A percentile compares a stretch with the other conserved stretches of the same genome.
Conservation (phyloP, 2,329 filamentous ascomycete species). For the Setomelanomma holmii region DNA sequence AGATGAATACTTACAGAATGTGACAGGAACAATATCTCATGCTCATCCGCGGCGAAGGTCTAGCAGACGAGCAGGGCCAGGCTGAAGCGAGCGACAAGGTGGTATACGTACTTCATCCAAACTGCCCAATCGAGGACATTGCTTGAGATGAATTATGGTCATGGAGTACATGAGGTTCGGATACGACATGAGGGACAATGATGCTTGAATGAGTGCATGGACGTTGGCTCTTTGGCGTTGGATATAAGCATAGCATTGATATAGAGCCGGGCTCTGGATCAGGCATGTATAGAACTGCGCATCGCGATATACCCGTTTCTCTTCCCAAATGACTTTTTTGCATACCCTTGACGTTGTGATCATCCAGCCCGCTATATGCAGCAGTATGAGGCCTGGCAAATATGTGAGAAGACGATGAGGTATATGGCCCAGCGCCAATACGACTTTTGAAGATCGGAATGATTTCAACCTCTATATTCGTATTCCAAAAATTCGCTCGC, state of each 20-base stretch:
- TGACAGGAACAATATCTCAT: conserved; percentile 65
- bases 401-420: too few relatives aligned
- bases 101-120: conserved; percentile 92
- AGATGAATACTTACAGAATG: too few relatives aligned
- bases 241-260: neutral
- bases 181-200: neutral
- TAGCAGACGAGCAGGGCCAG: conserved; percentile 78
- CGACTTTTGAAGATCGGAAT: too few relatives aligned
- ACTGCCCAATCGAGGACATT: conserved; percentile 78
- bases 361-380: too few relatives aligned
- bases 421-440: too few relatives aligned
- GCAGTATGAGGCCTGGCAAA: too few relatives aligned
- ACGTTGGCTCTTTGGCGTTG: neutral
- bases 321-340: neutral
- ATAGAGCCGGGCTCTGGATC: neutral
- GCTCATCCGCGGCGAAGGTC: conserved; percentile 78
- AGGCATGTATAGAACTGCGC: neutral
- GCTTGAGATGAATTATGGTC: conserved; percentile 10
- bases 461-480: too few relatives aligned
- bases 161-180: neutral
- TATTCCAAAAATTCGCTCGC: neutral
- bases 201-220: neutral
- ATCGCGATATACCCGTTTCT: neutral
- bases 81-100: conserved; percentile 57
- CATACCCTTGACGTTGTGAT: too few relatives aligned